Evolutionary conservation across 169 alveolate species (phyloP).

Genomic region (Fabrea salina): DNA sequence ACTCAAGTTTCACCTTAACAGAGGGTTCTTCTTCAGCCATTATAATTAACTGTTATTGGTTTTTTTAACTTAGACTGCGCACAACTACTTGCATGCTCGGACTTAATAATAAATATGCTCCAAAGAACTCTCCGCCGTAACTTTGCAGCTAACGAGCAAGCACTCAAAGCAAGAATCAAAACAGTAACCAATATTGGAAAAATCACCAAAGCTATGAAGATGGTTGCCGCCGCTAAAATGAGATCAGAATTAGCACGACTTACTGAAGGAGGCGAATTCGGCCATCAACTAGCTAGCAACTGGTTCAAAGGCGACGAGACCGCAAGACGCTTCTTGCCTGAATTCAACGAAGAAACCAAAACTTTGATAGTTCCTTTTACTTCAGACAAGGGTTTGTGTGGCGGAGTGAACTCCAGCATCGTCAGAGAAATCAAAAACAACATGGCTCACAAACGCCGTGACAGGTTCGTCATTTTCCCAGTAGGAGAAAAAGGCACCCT

Average conservation of each 20-base stretch:
- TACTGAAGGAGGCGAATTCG: constrained; percentile 62
- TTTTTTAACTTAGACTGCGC: no score
- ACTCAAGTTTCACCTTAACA: no score
- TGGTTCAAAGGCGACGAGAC: constrained; percentile 60
- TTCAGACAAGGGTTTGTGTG: constrained; percentile 76
- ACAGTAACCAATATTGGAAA: constrained; percentile 69
- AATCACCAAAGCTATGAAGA: constrained; percentile 83
- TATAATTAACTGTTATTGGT: no score
- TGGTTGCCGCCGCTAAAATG: constrained; percentile 83
- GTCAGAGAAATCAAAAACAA: constrained; percentile 57
- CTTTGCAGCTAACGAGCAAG: constrained; percentile 65
- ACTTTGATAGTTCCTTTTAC: constrained; percentile 65
- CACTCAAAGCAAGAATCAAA: constrained; percentile 63
- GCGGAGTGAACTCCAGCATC: constrained; percentile 70
- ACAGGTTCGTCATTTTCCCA: constrained; percentile 48
- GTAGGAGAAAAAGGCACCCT: constrained; percentile 73
- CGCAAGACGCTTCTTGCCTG: constrained; percentile 30
- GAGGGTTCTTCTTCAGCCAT: no score
- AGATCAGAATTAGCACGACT: constrained; percentile 55
- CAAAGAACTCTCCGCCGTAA: not conserved
- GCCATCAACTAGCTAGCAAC: constrained; percentile 24
- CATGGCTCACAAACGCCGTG: constrained; percentile 37
- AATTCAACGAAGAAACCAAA: not conserved
- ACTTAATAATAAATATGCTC: constrained; percentile 30
- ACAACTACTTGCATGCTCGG: no score